Evolutionary conservation across 139 green algal genomes (phyloP).

Genomic region (Tetraselmis chui): DNA sequence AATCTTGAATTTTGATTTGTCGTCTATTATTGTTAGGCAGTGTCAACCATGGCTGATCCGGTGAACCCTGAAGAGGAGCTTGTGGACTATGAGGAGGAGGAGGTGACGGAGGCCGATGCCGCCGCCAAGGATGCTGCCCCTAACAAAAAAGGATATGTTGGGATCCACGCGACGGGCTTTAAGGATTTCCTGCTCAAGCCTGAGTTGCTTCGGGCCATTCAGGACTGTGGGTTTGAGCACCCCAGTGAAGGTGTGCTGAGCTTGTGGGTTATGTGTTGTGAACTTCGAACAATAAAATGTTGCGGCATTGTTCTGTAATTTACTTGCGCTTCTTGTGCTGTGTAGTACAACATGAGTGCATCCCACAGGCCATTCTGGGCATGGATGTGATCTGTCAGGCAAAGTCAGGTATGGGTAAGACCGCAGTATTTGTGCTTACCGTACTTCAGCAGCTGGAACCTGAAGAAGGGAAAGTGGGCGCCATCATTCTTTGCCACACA

Average conservation of each 20-base stretch:
- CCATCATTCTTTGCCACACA: constrained; percentile 94
- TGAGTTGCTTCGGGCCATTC: constrained; percentile 90
- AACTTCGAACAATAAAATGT: no score
- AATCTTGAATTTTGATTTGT: no score
- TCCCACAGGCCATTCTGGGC: constrained; percentile 94
- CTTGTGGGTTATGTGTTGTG: no score
- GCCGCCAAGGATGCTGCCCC: constrained; percentile 6
- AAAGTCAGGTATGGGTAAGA: constrained; percentile 99
- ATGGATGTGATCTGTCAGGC: constrained; percentile 98
- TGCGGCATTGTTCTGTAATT: no score
- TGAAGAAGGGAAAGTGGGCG: constrained; percentile 59
- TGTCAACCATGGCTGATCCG: not conserved
- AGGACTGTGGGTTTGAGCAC: constrained; percentile 98
- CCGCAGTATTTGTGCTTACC: constrained; percentile 98
- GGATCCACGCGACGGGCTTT: constrained; percentile 95
- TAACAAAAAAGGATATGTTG: constrained; percentile 92
- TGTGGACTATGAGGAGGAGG: not conserved
- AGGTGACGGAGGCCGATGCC: not conserved
- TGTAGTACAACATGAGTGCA: constrained; percentile 98
- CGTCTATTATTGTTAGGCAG: no score
- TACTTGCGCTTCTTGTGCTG: not conserved
- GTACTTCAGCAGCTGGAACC: constrained; percentile 92
- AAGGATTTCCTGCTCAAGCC: constrained; percentile 96
- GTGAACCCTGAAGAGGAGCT: not conserved
- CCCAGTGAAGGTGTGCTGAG: constrained; percentile 85